Evolutionary conservation across 202 grass and related monocot species (phyloP).

Genomic region (Hordeum pubiflorum): DNA sequence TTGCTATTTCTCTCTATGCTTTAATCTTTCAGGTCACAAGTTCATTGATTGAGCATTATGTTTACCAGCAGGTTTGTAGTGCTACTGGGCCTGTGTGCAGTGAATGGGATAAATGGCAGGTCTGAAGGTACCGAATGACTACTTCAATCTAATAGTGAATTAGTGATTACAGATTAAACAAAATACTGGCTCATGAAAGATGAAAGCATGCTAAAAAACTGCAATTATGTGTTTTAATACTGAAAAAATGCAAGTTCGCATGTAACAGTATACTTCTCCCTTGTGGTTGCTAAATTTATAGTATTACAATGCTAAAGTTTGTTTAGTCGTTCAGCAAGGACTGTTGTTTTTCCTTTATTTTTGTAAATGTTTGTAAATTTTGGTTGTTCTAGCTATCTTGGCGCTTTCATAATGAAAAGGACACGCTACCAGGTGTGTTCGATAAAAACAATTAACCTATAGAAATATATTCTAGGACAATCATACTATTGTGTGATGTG

Average conservation of each 20-base stretch:
- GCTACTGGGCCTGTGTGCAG: background rate
- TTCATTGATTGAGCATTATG: constrained; percentile 11
- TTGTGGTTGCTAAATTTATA: background rate
- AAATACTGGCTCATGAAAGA: background rate
- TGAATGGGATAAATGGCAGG: background rate
- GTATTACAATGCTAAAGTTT: background rate
- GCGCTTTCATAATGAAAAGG: background rate
- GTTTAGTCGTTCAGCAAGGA: background rate
- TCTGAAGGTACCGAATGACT: background rate
- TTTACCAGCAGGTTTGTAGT: constrained; percentile 21
- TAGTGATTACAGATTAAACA: background rate
- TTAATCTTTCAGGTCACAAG: background rate
- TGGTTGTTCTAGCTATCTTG: background rate
- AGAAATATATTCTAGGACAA: background rate
- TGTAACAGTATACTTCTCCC: background rate
- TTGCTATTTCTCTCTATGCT: background rate
- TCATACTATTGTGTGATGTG: background rate
- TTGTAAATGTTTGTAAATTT: background rate
- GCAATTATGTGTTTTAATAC: background rate
- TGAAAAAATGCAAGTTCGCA: background rate
- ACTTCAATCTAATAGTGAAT: background rate
- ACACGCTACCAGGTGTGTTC: background rate
- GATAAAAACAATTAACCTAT: background rate
- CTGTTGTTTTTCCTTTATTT: background rate
- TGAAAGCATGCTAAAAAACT: background rate